A percentile compares a stretch with the other conserved stretches of the same genome.
Evolutionary conservation across 2,329 filamentous ascomycete genomes (phyloP).

Genomic region (Cytospora mali): DNA sequence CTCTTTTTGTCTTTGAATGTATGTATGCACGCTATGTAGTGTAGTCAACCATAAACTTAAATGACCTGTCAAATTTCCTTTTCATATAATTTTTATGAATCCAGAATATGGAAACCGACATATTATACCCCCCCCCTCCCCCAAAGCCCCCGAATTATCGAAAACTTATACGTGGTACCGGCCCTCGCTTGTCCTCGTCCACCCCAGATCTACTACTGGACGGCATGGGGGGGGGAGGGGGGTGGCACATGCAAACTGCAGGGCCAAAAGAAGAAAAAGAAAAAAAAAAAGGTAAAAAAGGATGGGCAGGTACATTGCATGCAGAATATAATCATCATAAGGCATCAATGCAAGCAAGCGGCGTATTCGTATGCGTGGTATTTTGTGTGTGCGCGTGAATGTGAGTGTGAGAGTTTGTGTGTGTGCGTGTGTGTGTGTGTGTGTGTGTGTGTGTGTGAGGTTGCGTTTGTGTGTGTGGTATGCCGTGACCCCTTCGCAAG

Average conservation of each 20-base stretch:
- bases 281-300: too few relatives aligned
- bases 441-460: too few relatives aligned
- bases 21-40: too few relatives aligned
- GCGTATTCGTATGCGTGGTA: not conserved
- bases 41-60: slow-evolving; percentile 2
- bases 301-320: not conserved
- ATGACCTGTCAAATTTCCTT: slow-evolving; percentile 1
- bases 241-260: not conserved
- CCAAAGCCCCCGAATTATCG: not conserved
- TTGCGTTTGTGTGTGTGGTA: too few relatives aligned
- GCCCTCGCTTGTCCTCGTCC: not conserved
- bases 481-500: not conserved
- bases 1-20: not conserved
- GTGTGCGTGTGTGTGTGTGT: not conserved
- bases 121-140: too few relatives aligned
- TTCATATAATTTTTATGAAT: not conserved
- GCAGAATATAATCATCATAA: not conserved
- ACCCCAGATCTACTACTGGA: not conserved
- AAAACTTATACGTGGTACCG: not conserved
- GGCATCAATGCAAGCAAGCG: slow-evolving; percentile 14
- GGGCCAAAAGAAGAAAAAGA: too few relatives aligned
- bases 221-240: too few relatives aligned
- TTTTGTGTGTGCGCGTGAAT: too few relatives aligned
- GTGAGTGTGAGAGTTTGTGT: too few relatives aligned
- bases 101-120: not conserved